Evolutionary conservation across 805 yeast species (phyloP), one percentile per base, ranked within the genome.

Genomic region (Sugiyamaella americana): DNA sequence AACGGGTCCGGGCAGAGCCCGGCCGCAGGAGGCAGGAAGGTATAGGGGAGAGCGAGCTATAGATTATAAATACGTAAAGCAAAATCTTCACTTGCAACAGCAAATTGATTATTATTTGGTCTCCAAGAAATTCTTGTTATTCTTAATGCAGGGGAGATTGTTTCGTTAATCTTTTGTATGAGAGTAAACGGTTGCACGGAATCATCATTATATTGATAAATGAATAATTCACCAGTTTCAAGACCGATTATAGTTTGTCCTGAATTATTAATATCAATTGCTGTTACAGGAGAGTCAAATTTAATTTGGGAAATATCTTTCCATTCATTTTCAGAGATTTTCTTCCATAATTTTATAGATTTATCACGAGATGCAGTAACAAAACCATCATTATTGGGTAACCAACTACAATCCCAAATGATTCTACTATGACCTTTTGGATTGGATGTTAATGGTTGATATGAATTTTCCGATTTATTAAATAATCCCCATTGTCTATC

Each of bases 391-490:
- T 40, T 43, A n/a, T 58, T 50, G 3, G 88, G 87, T 0, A 81
- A 69, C 96, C 97, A 93, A 34, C 84, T 76, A 61, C 91, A 82
- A 67, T 93, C 98, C 98, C 98, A 94, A 37, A 93, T 78, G 57
- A 93, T 91, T 64, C 97, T 78, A 1, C 83, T 65, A 60, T 94
- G 99, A 0, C 96, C 96, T 61, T 84, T 87, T 30, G 77, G 77
- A 46, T 75, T 72, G 17, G 66, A 54, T 39, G 48, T 49, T 23
- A 56, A 59, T 46, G 78, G 63, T 18, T 63, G 62, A 38, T 72
- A 67, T 38, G 47, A 37, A 8, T 40, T 47, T 4, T n/a, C 5
- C 10, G 22, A 26, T 48, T 77, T 67, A 52, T 69, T 68, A 91
- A 96, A 91, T 26, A 91, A 59, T 21, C 87, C 79, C 67, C 83